Evolutionary conservation across 1,284 basidiomycete genomes (phyloP).

Genomic region (Moniliophthora roreri): DNA sequence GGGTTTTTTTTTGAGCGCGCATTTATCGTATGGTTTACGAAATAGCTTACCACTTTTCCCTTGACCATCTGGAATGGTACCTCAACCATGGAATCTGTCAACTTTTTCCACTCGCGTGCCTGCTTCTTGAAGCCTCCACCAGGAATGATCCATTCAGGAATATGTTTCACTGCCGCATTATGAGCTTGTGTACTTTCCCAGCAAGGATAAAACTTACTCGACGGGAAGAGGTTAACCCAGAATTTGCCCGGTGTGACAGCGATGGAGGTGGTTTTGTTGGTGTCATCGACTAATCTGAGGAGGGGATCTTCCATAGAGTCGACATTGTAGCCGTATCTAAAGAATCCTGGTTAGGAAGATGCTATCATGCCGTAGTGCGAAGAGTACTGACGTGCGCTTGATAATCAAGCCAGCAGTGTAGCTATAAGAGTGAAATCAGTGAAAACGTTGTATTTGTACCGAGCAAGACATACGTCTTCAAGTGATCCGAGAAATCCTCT

Average conservation of each 20-base stretch:
- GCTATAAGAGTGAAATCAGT: too few relatives aligned
- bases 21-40: neutral
- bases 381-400: too few relatives aligned
- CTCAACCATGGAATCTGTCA: neutral
- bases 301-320: neutral
- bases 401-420: too few relatives aligned
- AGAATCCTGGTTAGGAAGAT: too few relatives aligned
- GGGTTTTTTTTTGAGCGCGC: too few relatives aligned
- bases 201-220: neutral
- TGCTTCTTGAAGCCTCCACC: constrained; percentile 3
- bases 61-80: constrained; percentile 1
- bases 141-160: constrained; percentile 2
- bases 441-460: too few relatives aligned
- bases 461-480: too few relatives aligned
- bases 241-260: neutral
- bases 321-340: neutral
- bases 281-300: neutral
- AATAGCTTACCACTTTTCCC: neutral
- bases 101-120: constrained; percentile 1
- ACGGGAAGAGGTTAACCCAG: neutral
- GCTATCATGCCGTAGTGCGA: too few relatives aligned
- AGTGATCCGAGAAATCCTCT: too few relatives aligned
- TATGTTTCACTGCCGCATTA: constrained; percentile 1
- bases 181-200: too few relatives aligned
- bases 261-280: neutral